Evolutionary conservation across 805 yeast species (phyloP).

Genomic region (Peterozyma xylosa): DNA sequence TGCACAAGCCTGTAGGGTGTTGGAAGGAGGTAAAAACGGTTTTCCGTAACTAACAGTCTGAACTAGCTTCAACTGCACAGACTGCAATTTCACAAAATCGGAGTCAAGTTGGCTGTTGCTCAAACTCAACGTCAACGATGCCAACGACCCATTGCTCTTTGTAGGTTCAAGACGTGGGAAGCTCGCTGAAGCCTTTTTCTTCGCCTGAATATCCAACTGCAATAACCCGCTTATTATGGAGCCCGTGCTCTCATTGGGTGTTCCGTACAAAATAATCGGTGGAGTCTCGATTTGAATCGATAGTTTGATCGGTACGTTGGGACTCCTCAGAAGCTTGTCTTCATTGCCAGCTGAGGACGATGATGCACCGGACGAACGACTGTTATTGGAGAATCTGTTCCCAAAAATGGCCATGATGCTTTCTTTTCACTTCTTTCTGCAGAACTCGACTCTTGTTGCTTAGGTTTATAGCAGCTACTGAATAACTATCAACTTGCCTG

Average conservation of each 20-base stretch:
- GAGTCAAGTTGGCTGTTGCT: slow-evolving; percentile 8
- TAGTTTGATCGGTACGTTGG: slow-evolving; percentile 22
- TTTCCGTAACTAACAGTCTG: slow-evolving; percentile 62
- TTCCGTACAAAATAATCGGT: slow-evolving; percentile 81
- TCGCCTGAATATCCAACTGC: slow-evolving; percentile 40
- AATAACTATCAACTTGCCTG: too few relatives aligned
- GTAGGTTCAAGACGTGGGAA: background rate
- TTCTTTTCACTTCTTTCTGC: too few relatives aligned
- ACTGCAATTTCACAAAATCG: slow-evolving; percentile 41
- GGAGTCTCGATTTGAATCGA: slow-evolving; percentile 78
- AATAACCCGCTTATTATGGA: slow-evolving; percentile 78
- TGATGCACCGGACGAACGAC: too few relatives aligned
- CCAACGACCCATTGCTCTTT: background rate
- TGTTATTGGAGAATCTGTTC: too few relatives aligned
- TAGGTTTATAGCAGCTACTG: too few relatives aligned
- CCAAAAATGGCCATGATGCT: too few relatives aligned
- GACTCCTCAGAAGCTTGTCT: too few relatives aligned
- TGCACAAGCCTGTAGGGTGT: slow-evolving; percentile 42
- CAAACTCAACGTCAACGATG: slow-evolving; percentile 14
- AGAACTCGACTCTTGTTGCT: too few relatives aligned
- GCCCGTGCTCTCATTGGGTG: slow-evolving; percentile 73
- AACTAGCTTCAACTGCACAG: slow-evolving; percentile 59
- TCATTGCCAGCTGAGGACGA: too few relatives aligned
- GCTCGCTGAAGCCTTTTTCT: slow-evolving; percentile 7
- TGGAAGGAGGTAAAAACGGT: slow-evolving; percentile 56